phyloP scores from a whole-genome alignment of 2,329 filamentous ascomycete genomes.

The Trichoderma afroharzianum region DNA sequence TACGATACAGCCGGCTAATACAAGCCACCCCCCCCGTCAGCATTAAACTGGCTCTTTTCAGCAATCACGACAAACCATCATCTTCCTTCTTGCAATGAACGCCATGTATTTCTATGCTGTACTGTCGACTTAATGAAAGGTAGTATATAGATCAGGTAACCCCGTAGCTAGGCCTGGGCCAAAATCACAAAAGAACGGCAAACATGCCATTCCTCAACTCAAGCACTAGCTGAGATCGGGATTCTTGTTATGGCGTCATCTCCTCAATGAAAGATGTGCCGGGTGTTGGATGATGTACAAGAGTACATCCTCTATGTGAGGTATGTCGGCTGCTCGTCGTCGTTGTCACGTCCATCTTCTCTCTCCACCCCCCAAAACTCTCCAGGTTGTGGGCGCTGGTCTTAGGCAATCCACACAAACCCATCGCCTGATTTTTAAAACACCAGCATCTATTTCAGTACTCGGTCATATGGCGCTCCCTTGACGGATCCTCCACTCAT shows the following conservation, averaged over 20 bases:
- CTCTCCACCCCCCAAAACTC: neutral
- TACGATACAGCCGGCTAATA: neutral
- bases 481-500: slow-evolving; percentile 79
- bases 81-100: neutral
- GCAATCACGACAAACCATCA: neutral
- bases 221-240: neutral
- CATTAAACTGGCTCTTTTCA: neutral
- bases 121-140: slow-evolving; percentile 12
- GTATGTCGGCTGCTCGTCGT: neutral
- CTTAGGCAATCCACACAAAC: neutral
- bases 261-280: neutral
- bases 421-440: neutral
- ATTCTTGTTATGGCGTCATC: neutral
- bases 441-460: slow-evolving; percentile 56
- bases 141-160: slow-evolving; percentile 5
- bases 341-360: neutral
- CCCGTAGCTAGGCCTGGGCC: neutral
- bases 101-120: slow-evolving; percentile 16
- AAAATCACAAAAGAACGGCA: neutral
- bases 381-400: neutral
- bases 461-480: slow-evolving; percentile 71
- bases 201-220: neutral
- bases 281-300: slow-evolving; percentile 1
- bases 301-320: neutral
- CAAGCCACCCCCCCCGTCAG: too few species aligned